Evolutionary conservation across 2,329 filamentous ascomycete species (phyloP), one percentile per base, ranked within the genome.

Genomic region (Tolypocladium tropicale): DNA sequence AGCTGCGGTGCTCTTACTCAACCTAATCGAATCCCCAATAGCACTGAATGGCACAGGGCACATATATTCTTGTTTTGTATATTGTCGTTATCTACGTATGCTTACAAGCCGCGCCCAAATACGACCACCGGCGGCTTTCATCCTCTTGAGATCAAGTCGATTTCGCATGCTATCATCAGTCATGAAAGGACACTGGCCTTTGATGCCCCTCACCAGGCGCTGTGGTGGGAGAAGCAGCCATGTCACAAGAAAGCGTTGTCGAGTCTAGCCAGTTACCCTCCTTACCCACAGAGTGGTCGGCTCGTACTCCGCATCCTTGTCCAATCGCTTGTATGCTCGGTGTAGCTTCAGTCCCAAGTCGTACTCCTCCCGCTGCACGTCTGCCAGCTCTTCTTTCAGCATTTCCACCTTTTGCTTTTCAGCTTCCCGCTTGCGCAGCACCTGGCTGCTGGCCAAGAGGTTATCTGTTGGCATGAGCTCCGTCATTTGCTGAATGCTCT

Each of bases 271-370:
- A 23, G 88, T 91, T 58, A 91, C 85, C 60, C 90, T 79, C 64
- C 86, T 81, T 53, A 95, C 87, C 90, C 90, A 95, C 11, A 95
- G 72, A 33, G 81, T 81, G 0, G 84, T 86, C 12, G 82, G 82
- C 64, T 89, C 84, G 63, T 78, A 86, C 36, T 78, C 76, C 2
- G 78, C 78, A 54, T 86, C 80, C 60, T 85, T 81, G 63, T 92
- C 88, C 62, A 84, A 78, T 52, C 89, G 80, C 74, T 90, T 92
- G 72, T 88, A 86, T 11, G 87, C 85, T 25, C 87, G 76, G 67
- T 89, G 83, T 55, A 94, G 75, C 69, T 85, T 86, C 64, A 94
- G 72, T 1, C 89, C 89, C 46, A 92, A 72, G 56, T 94, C 88
- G 65, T 93, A 87, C 70, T 91, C 86, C 69, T 93, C 85, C 60